Percentiles rank a stretch among this genome's conserved stretches.
Evolutionary conservation across 208 protist genomes (phyloP).

Genomic region (Vickermania ingenoplastis): DNA sequence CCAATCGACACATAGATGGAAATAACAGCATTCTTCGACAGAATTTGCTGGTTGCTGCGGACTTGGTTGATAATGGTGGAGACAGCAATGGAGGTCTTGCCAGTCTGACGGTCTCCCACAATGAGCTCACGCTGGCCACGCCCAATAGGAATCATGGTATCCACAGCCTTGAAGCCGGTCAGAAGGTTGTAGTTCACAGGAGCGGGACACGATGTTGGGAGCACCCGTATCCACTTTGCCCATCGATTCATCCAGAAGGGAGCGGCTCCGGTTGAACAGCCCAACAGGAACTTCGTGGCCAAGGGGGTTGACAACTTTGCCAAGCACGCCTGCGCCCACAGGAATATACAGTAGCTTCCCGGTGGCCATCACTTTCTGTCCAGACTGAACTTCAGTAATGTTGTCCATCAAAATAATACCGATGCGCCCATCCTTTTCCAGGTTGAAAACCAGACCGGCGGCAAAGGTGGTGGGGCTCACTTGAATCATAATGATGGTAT

Average conservation of each 20-base stretch:
- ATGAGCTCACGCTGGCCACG: slow-evolving; percentile 92
- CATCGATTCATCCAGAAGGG: slow-evolving; percentile 32
- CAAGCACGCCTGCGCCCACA: slow-evolving; percentile 67
- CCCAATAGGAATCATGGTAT: slow-evolving; percentile 91
- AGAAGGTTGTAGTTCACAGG: slow-evolving; percentile 92
- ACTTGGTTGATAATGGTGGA: slow-evolving; percentile 93
- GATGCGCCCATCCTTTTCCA: slow-evolving; percentile 81
- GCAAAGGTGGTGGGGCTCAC: slow-evolving; percentile 70
- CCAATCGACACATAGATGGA: slow-evolving; percentile 92
- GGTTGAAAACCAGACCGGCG: slow-evolving; percentile 71
- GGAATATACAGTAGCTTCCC: slow-evolving; percentile 79
- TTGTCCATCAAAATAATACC: slow-evolving; percentile 86
- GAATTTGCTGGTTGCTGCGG: slow-evolving; percentile 77
- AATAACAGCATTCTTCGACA: slow-evolving; percentile 85
- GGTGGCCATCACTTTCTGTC: slow-evolving; percentile 83
- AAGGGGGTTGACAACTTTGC: slow-evolving; percentile 82
- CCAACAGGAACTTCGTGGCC: slow-evolving; percentile 73
- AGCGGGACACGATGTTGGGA: slow-evolving; percentile 88
- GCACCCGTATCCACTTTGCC: slow-evolving; percentile 86
- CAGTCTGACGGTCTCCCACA: slow-evolving; percentile 91
- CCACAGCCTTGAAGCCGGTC: slow-evolving; percentile 89
- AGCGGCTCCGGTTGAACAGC: slow-evolving; percentile 42
- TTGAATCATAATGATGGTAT: slow-evolving; percentile 82
- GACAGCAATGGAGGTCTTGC: slow-evolving; percentile 90
- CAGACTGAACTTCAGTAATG: slow-evolving; percentile 75